Percentiles rank a stretch among this genome's conserved stretches.
Conservation (phyloP, 306 rosid species). For the Quillaja saponaria region DNA sequence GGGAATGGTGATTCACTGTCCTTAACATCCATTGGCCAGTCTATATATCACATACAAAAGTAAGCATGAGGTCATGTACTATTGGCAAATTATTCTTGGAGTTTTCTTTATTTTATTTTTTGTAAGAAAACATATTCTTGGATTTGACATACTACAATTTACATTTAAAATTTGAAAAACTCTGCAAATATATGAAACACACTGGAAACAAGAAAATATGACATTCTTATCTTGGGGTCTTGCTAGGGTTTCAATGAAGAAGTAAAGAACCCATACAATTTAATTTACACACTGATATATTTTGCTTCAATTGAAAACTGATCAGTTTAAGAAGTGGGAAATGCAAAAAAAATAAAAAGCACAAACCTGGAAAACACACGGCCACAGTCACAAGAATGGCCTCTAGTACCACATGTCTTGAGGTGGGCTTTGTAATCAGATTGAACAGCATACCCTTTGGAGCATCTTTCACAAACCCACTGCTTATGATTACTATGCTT, state of each 20-base stretch:
- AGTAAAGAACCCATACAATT: neutral
- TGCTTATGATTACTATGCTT: conserved; percentile 90
- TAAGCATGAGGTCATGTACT: conserved; percentile 12
- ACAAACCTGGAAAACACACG: conserved; percentile 94
- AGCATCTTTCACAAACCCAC: conserved; percentile 91
- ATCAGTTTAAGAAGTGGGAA: too few relatives aligned
- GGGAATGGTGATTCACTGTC: conserved; percentile 4
- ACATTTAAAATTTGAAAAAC: too few relatives aligned
- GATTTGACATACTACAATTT: too few relatives aligned
- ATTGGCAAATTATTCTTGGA: too few relatives aligned
- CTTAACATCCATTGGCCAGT: conserved; percentile 23
- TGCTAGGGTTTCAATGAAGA: conserved; percentile 36
- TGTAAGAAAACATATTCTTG: conserved; percentile 15
- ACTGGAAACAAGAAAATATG: neutral
- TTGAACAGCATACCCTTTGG: conserved; percentile 91
- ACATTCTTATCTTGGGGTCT: conserved; percentile 17
- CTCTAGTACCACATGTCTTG: conserved; percentile 97
- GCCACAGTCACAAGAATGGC: conserved; percentile 99
- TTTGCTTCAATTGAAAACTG: neutral
- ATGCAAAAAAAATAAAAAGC: neutral
- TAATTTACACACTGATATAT: neutral
- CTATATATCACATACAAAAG: conserved; percentile 23
- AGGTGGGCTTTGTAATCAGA: conserved; percentile 97
- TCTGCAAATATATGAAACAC: neutral
- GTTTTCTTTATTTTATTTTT: too few relatives aligned